phyloP scores from a whole-genome alignment of 106 monocot species.

The Acanthochlamys bracteata region DNA sequence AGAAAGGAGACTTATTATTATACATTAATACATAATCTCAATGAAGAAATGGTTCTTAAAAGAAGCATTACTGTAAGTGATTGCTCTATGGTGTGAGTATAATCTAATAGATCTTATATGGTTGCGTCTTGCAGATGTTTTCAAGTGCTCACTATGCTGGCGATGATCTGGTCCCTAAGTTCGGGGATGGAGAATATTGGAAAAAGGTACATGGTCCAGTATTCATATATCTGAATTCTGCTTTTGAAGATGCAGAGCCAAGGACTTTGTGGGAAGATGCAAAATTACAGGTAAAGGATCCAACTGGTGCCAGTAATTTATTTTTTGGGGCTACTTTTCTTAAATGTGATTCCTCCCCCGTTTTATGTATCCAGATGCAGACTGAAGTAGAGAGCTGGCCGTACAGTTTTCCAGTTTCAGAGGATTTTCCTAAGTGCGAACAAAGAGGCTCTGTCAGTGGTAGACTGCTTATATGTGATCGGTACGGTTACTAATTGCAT shows the following conservation, averaged over 20 bases:
- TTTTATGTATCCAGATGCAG: slow-evolving; percentile 22
- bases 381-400: slow-evolving; percentile 59
- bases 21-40: too few relatives aligned
- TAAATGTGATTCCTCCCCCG: too few relatives aligned
- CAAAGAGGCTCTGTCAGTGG: slow-evolving; percentile 62
- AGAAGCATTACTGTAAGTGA: too few relatives aligned
- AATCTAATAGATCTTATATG: too few relatives aligned
- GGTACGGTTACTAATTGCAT: slow-evolving; percentile 21
- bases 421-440: slow-evolving; percentile 44
- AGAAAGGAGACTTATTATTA: too few relatives aligned
- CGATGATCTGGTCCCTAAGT: slow-evolving; percentile 46
- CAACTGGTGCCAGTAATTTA: not conserved
- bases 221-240: slow-evolving; percentile 69
- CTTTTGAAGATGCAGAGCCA: slow-evolving; percentile 25
- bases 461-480: slow-evolving; percentile 49
- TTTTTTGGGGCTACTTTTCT: too few relatives aligned
- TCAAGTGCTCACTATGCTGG: slow-evolving; percentile 69
- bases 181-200: slow-evolving; percentile 71
- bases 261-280: slow-evolving; percentile 82
- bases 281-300: slow-evolving; percentile 47
- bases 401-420: slow-evolving; percentile 58
- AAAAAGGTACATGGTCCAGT: slow-evolving; percentile 82
- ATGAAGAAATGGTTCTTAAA: too few relatives aligned
- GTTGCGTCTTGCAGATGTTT: slow-evolving; percentile 48
- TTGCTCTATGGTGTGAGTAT: too few relatives aligned